These are phyloP conservation scores for Aspergillus affinis DNA, from an alignment of 495 filamentous ascomycete species.

Conservation along the genomic window DNA sequence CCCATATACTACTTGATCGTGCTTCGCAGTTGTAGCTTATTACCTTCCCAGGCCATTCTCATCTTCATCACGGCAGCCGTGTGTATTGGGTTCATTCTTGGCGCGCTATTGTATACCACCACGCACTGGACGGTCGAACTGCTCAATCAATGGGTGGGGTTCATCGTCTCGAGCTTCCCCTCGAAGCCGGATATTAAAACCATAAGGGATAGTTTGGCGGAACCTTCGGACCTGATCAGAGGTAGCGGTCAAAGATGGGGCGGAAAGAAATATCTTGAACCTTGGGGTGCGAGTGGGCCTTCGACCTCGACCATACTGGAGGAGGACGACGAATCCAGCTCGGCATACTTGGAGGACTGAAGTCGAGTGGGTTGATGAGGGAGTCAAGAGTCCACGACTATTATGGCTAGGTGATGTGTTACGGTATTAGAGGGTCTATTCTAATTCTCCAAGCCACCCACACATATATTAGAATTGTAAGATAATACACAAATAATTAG, in stretches of 20 bases:
- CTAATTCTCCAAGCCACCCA: no score
- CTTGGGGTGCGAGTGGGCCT: not conserved
- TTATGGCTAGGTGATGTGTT: no score
- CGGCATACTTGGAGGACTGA: not conserved
- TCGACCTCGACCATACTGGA: conserved; percentile 60
- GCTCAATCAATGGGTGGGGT: conserved; percentile 8
- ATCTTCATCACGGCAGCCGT: conserved; percentile 62
- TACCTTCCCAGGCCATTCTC: conserved; percentile 56
- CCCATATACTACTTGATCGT: not conserved
- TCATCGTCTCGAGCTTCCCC: not conserved
- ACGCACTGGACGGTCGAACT: conserved; percentile 15
- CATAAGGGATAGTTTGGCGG: no score
- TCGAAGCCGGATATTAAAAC: not conserved
- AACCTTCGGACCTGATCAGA: not conserved
- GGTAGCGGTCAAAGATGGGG: not conserved
- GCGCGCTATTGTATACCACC: conserved; percentile 46
- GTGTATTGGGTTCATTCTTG: conserved; percentile 55
- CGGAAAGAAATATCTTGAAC: not conserved
- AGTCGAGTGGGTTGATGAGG: not conserved
- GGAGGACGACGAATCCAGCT: conserved; percentile 50
- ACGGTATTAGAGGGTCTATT: no score
- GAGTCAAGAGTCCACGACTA: no score
- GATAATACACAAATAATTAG: no score
- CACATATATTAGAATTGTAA: no score
- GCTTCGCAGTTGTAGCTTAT: conserved; percentile 24